Percentiles rank a stretch among this genome's conserved stretches.
phyloP scores from a whole-genome alignment of 768 basidiomycete genomes.

The Cubamyces sp. region DNA sequence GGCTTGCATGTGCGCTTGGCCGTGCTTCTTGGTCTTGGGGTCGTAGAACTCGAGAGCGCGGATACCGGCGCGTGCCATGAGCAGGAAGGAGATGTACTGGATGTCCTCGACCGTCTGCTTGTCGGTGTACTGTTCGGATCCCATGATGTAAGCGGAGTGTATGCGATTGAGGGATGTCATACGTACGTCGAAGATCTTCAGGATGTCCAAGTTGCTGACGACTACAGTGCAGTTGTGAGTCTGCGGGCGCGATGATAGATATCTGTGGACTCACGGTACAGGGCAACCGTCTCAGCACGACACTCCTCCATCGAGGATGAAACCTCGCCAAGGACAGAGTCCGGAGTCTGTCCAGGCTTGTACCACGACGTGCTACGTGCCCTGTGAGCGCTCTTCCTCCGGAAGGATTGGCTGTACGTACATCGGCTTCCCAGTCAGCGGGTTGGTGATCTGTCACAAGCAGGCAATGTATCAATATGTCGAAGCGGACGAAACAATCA shows the following conservation, averaged over 20 bases:
- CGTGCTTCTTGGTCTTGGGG: conserved; percentile 78
- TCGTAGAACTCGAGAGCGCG: conserved; percentile 84
- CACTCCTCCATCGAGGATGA: conserved; percentile 94
- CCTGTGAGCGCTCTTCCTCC: not conserved
- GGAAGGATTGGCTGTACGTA: conserved; percentile 36
- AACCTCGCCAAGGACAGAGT: conserved; percentile 81
- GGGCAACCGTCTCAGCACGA: conserved; percentile 85
- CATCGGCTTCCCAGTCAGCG: conserved; percentile 78
- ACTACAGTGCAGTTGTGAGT: conserved; percentile 45
- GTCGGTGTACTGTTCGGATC: conserved; percentile 57
- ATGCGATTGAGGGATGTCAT: too few species aligned
- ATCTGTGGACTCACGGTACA: conserved; percentile 61
- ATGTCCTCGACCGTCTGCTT: conserved; percentile 74
- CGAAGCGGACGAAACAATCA: not conserved
- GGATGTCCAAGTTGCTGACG: conserved; percentile 72
- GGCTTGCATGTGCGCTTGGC: conserved; percentile 91
- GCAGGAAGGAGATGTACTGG: conserved; percentile 78
- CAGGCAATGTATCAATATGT: too few species aligned
- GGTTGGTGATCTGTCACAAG: conserved; percentile 67
- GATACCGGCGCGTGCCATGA: conserved; percentile 86
- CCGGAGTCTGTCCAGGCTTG: conserved; percentile 83
- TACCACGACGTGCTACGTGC: conserved; percentile 76
- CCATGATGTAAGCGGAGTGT: not conserved
- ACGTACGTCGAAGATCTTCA: conserved; percentile 79
- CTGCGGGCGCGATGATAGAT: too few species aligned